Evolutionary conservation across 305 asterid species (phyloP).

Genomic region (Fraxinus ornus): DNA sequence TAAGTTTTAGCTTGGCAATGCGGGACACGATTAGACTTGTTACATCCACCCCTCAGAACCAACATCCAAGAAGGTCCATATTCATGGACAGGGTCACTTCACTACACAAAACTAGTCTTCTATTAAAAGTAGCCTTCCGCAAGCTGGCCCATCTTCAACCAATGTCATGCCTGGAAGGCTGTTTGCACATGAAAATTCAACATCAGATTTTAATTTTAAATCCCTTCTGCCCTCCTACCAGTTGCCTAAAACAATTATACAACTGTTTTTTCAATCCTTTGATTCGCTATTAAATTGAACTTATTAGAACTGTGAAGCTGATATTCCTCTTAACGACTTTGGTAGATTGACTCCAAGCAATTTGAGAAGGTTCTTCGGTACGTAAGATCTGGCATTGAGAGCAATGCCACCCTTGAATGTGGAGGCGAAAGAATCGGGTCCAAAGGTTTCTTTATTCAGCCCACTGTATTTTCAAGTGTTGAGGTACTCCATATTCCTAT

Average conservation of each 20-base stretch:
- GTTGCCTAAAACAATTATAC: neutral
- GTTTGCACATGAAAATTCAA: neutral
- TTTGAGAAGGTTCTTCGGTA: constrained; percentile 75
- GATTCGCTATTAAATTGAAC: neutral
- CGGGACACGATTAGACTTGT: neutral
- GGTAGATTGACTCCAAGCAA: constrained; percentile 71
- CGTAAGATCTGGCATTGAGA: constrained; percentile 56
- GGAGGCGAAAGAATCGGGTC: constrained; percentile 74
- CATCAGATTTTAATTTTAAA: neutral
- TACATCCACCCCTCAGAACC: neutral
- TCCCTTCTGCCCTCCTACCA: neutral
- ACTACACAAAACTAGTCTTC: neutral
- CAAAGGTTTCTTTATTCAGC: constrained; percentile 75
- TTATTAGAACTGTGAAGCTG: neutral
- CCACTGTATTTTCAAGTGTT: constrained; percentile 88
- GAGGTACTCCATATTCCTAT: constrained; percentile 42
- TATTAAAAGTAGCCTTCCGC: neutral
- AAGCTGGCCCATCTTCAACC: neutral
- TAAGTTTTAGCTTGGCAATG: neutral
- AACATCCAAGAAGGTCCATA: neutral
- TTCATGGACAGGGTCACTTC: neutral
- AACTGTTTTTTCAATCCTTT: neutral
- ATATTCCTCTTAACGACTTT: neutral
- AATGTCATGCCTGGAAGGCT: neutral
- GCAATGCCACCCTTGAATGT: constrained; percentile 88